phyloP scores from a whole-genome alignment of 1,284 basidiomycete species.

The Austroboletus novae-zelandiae region DNA sequence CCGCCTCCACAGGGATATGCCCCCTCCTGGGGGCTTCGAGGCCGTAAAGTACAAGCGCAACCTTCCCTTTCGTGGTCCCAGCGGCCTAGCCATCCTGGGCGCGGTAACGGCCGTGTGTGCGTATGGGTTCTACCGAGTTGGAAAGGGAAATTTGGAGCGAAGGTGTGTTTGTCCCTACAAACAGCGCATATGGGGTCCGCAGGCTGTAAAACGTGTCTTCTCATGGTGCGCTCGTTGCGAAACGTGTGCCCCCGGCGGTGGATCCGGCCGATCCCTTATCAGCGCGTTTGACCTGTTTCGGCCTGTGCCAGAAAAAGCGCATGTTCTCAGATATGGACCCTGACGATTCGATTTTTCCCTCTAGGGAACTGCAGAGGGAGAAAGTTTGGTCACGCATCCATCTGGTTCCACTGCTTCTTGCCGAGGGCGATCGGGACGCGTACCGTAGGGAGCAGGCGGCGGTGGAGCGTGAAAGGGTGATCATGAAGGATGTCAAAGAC shows the following conservation, averaged over 20 bases:
- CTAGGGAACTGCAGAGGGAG: constrained; percentile 92
- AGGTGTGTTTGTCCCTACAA: constrained; percentile 59
- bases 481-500: constrained; percentile 93
- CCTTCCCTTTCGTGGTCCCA: constrained; percentile 89
- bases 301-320: constrained; percentile 40
- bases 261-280: constrained; percentile 69
- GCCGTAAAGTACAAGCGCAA: constrained; percentile 95
- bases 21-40: constrained; percentile 91
- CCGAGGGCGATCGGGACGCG: constrained; percentile 90
- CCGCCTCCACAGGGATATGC: constrained; percentile 78
- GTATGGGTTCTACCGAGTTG: constrained; percentile 92
- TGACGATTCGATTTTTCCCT: constrained; percentile 25
- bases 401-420: constrained; percentile 87
- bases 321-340: constrained; percentile 38
- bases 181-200: constrained; percentile 44
- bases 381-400: constrained; percentile 96
- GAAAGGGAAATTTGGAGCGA: constrained; percentile 88
- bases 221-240: constrained; percentile 32
- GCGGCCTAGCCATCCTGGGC: constrained; percentile 84
- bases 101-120: constrained; percentile 83
- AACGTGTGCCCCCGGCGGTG: constrained; percentile 34
- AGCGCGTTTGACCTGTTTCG: constrained; percentile 31
- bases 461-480: constrained; percentile 78
- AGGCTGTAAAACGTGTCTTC: constrained; percentile 62
- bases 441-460: constrained; percentile 85